phyloP scores from a whole-genome alignment of 192 early-diverging fungal species.

The Backusella australiensis region DNA sequence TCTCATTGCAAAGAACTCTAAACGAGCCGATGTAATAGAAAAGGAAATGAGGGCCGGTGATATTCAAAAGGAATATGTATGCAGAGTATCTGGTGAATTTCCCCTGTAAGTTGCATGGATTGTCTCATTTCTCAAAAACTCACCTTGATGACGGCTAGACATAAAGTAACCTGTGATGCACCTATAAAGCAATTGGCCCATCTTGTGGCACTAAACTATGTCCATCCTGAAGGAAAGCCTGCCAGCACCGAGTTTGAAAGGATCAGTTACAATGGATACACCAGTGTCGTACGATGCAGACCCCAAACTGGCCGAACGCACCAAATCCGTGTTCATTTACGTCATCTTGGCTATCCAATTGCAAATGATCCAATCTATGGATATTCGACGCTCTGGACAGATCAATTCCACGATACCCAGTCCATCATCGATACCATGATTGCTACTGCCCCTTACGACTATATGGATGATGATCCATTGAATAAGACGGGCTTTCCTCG shows the following conservation, averaged over 20 bases:
- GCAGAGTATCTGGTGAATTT: conserved; percentile 80
- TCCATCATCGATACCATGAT: background rate
- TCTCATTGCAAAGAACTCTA: conserved; percentile 63
- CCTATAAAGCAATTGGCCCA: conserved; percentile 77
- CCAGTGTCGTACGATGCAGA: conserved; percentile 74
- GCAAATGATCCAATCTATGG: conserved; percentile 93
- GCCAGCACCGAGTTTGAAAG: conserved; percentile 73
- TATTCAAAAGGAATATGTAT: conserved; percentile 85
- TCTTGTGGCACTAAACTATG: conserved; percentile 83
- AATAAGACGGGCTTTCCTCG: background rate
- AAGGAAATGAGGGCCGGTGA: conserved; percentile 54
- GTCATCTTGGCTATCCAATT: conserved; percentile 87
- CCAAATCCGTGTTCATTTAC: conserved; percentile 95
- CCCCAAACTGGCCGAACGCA: conserved; percentile 92
- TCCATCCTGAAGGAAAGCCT: conserved; percentile 75
- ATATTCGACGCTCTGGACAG: conserved; percentile 62
- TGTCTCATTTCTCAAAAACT: background rate
- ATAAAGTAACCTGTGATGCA: conserved; percentile 56
- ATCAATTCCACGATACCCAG: background rate
- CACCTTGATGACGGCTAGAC: conserved; percentile 28
- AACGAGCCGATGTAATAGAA: conserved; percentile 60
- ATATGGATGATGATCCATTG: conserved; percentile 13
- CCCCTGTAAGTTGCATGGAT: conserved; percentile 50
- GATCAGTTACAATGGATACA: conserved; percentile 55
- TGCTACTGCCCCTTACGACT: background rate